Evolutionary conservation across 2,329 filamentous ascomycete species (phyloP), one percentile per base, ranked within the genome.

Genomic region (Aspergillus fijiensis): DNA sequence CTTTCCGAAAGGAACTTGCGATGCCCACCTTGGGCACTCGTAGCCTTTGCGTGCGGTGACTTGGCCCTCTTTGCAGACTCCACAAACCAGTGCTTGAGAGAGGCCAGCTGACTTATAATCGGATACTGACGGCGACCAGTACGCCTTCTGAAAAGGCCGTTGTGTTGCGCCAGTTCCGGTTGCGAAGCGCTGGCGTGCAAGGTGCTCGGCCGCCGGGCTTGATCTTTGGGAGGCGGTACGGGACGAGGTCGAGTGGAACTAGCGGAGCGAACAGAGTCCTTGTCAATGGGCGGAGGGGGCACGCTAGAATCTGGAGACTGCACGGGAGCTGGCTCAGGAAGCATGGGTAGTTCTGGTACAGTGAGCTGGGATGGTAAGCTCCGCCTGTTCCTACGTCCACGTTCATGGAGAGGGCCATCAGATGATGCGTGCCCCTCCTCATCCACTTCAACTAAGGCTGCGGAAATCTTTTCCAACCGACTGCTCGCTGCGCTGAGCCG

Each of bases 401-500:
- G 85, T 64, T 88, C 86, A 67, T 87, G 85, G 0, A 90, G 85
- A 31, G 85, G 80, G 16, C 84, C 81, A 27, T 82, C 78, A 7
- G 76, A 71, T 48, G 62, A 60, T 7, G 65, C 63, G 16, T 82
- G 81, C 4, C 86, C 87, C 71, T 93, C 90, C 74, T 96, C 92
- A 60, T 92, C 87, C 12, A 94, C 90, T 63, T 93, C 90, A 50
- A 87, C 84, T 16, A 96, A 80, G 21, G 87, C 88, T 10, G 91
- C 89, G 2, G 90, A 90, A 70, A 96, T 84, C 48, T 90, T 86
- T 71, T 95, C 91, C 6, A 97, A 80, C 35, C 93, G 88, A 73
- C 91, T 94, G 60, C 93, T 97, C 5, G 94, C 92, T 59, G 91
- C 91, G 63, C 95, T 98, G 50, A 98, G 81, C 47, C 94, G 87